Evolutionary conservation across 2,329 filamentous ascomycete species (phyloP).

Genomic region (Exophiala xenobiotica): DNA sequence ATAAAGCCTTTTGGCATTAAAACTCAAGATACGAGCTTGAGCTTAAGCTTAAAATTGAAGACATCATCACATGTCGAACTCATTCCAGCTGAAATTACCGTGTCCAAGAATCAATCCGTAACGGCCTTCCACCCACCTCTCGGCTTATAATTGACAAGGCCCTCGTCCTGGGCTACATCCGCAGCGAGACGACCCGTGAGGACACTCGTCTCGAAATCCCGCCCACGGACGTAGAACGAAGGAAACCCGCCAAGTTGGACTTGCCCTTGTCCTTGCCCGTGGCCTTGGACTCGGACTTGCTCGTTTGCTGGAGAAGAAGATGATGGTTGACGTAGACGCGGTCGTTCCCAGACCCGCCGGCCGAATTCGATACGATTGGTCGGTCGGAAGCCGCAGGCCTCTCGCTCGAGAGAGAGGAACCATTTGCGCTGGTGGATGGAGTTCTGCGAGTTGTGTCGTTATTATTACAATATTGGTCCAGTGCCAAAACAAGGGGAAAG

Average conservation of each 20-base stretch:
- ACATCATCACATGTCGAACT: too few species aligned
- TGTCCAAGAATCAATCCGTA: conserved; percentile 26
- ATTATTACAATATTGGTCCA: too few species aligned
- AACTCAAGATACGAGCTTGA: too few species aligned
- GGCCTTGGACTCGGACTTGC: too few species aligned
- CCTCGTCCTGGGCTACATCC: conserved; percentile 63
- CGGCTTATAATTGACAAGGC: conserved; percentile 56
- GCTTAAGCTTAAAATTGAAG: too few species aligned
- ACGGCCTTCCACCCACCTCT: conserved; percentile 60
- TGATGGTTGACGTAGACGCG: too few species aligned
- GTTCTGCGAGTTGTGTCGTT: too few species aligned
- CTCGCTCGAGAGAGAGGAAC: conserved; percentile 64
- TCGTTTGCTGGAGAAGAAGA: too few species aligned
- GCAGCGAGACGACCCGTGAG: conserved; percentile 61
- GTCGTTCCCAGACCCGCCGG: conserved; percentile 5
- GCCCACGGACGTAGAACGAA: conserved; percentile 62
- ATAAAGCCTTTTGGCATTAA: too few species aligned
- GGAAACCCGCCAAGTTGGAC: conserved; percentile 43
- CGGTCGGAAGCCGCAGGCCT: conserved; percentile 55
- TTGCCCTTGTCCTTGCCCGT: conserved; percentile 1
- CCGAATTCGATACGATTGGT: conserved; percentile 7
- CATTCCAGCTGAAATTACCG: too few species aligned
- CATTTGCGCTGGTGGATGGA: conserved; percentile 67
- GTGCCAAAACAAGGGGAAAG: too few species aligned
- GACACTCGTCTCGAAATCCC: conserved; percentile 63